Evolutionary conservation across 2,329 filamentous ascomycete species (phyloP).

Genomic region (Harringtonia lauricola): DNA sequence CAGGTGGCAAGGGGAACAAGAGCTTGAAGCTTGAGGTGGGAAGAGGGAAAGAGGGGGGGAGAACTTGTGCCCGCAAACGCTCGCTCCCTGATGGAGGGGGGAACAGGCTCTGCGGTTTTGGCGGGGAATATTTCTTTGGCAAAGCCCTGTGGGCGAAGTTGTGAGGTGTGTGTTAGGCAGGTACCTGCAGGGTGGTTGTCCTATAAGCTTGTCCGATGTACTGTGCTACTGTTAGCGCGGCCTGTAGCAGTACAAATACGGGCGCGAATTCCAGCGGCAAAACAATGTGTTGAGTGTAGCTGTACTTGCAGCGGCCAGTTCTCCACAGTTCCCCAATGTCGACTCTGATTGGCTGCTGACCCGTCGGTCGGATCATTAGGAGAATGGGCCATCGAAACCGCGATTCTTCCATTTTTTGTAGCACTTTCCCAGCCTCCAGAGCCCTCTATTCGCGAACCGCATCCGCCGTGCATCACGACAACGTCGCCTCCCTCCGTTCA

Average conservation of each 20-base stretch:
- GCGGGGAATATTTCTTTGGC: neutral
- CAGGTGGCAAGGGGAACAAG: neutral
- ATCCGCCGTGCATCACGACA: constrained; percentile 3
- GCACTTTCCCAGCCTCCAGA: constrained; percentile 1
- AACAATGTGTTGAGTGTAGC: too few species aligned
- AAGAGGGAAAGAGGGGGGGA: too few species aligned
- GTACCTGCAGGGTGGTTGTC: neutral
- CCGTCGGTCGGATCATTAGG: constrained; percentile 1
- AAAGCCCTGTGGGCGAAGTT: neutral
- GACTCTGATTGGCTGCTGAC: constrained; percentile 15
- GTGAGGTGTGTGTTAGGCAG: neutral
- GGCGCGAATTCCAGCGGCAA: too few species aligned
- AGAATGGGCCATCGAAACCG: constrained; percentile 5
- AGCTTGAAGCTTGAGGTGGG: too few species aligned
- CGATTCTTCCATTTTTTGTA: constrained; percentile 9
- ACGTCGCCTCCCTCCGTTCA: neutral
- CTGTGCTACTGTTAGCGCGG: too few species aligned
- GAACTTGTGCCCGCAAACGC: too few species aligned
- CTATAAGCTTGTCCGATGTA: too few species aligned
- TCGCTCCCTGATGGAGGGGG: neutral
- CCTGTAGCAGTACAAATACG: too few species aligned
- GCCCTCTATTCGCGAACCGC: neutral
- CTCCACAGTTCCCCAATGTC: constrained; percentile 5
- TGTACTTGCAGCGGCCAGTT: constrained; percentile 1
- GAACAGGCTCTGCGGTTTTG: neutral